Evolutionary conservation across 2,329 filamentous ascomycete species (phyloP), one percentile per base, ranked within the genome.

Genomic region (Leptographium wingfieldii): DNA sequence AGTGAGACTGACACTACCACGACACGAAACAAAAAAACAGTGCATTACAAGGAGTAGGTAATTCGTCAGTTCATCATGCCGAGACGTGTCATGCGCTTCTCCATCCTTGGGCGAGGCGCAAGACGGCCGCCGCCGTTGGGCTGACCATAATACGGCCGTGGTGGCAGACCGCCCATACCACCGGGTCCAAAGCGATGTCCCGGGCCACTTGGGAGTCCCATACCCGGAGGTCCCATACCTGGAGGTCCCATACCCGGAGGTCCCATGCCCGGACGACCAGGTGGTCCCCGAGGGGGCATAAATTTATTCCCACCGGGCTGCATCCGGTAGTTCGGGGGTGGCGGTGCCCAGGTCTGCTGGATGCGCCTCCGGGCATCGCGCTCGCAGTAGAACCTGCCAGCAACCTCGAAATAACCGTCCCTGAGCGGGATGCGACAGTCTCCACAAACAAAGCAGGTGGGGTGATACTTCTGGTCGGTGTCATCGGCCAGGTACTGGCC

Each of bases 401-500:
- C 84, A 65, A 96, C 86, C 71, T 97, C 92, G 67, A 94, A 96
- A 71, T 97, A 97, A 63, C 94, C 92, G 53, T 92, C 86, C 25
- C 82, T 80, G 14, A 97, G 77, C 2, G 86, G 83, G 55, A 83
- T 73, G 38, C 84, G 82, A 69, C 92, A 97, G 65, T 90, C 86
- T 53, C 80, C 80, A 69, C 94, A 97, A 56, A 84, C 86, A 73
- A 99, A 90, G 73, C 94, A 99, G 9, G 82, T 78, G 0, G 90
- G 83, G 70, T 99, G 94, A 72, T 91, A 94, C 70, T 96, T 96
- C 66, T 84, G 80, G 40, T 79, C 76, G 48, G 77, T 73, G 67
- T 90, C 88, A 35, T 94, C 95, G 70, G 96, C 91, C 46, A 96
- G 78, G 67, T 95, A 99, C 66, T 92, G 86, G 0, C 94, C 94